Conservation (phyloP, 2,329 filamentous ascomycete species). For the Dothideomycetes sp. region DNA sequence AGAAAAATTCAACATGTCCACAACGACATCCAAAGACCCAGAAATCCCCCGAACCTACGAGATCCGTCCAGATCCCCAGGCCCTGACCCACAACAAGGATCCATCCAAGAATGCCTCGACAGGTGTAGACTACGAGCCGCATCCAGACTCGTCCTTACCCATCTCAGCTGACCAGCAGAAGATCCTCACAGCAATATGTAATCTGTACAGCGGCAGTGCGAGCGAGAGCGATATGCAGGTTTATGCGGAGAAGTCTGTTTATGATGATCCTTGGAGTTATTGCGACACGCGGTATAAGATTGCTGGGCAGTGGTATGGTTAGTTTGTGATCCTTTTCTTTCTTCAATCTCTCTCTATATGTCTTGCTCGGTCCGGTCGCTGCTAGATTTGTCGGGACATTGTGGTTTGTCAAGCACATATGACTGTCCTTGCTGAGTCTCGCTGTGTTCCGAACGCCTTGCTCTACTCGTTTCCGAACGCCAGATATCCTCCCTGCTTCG, state of each 20-base stretch:
- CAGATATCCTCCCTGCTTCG: too few relatives aligned
- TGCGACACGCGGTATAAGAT: slow-evolving; percentile 42
- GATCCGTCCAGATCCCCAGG: slow-evolving; percentile 16
- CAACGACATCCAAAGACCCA: too few relatives aligned
- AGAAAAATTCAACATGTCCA: too few relatives aligned
- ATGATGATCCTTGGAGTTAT: slow-evolving; percentile 37
- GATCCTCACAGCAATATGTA: slow-evolving; percentile 32
- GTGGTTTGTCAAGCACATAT: not conserved
- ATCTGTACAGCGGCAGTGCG: slow-evolving; percentile 36
- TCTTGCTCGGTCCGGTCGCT: too few relatives aligned
- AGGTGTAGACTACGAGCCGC: slow-evolving; percentile 32
- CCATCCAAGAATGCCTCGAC: slow-evolving; percentile 15
- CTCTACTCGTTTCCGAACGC: too few relatives aligned
- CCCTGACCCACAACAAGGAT: slow-evolving; percentile 18
- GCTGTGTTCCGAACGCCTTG: too few relatives aligned
- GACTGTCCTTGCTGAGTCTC: not conserved
- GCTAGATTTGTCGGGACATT: not conserved
- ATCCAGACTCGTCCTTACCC: slow-evolving; percentile 24
- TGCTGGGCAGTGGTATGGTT: slow-evolving; percentile 39
- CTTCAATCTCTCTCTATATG: not conserved
- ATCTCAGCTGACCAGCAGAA: slow-evolving; percentile 25
- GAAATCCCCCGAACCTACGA: slow-evolving; percentile 9
- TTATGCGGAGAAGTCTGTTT: slow-evolving; percentile 35
- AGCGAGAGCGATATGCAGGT: slow-evolving; percentile 39
- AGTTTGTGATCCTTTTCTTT: not conserved